Base-by-base conservation (phyloP, 2,329 filamentous ascomycete genomes). In the Fonsecaea nubica region DNA sequence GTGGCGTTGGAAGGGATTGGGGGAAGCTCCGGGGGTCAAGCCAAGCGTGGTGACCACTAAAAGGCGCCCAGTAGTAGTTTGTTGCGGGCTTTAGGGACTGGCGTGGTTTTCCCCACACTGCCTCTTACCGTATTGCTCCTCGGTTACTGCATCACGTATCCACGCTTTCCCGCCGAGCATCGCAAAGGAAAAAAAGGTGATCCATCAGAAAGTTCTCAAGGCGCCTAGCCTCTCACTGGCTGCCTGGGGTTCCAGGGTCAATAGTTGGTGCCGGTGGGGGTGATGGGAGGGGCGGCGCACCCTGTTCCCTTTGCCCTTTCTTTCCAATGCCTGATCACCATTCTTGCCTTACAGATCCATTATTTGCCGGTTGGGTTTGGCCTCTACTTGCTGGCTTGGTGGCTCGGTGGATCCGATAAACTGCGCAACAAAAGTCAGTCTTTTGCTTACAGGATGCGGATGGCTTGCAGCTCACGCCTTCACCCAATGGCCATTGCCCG, bases 401-500 rank as follows among this genome's bases (percentile, higher is more conserved):
- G 45, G 15, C 45, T 30, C 9, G 15, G 45, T 50, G 45, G 45
- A 50, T 50, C 45, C 18, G 45, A 50, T 25, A 32, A 32, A 50
- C 45, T 50, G 45, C 48, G 48, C 33, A 40, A 53, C 7, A 36
- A 54, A 33, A 32, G 30, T 32, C 30, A 32, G 40, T 25, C 52
- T 30, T 56, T 54, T 65, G 40, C 53, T 59, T 60, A 48, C 50
- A 60, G 63, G 56, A 60, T 62, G 63, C 63, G 54, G 57, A 67
- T 60, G 62, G 57, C 65, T 65, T 65, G 65, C 65, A 65, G 64
- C 55, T 65, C 56, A 54, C 56, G 60, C 65, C 56, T 6, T 60
- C 61, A 61, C 45, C 63, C 66, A 64, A 66, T 69, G 18, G 61
- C 33, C 61, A 35, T 8, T 55, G 35, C 52, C 52, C 60, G 60